Evolutionary conservation across 1,284 basidiomycete species (phyloP).

Genomic region (Microstroma glucosiphilum): DNA sequence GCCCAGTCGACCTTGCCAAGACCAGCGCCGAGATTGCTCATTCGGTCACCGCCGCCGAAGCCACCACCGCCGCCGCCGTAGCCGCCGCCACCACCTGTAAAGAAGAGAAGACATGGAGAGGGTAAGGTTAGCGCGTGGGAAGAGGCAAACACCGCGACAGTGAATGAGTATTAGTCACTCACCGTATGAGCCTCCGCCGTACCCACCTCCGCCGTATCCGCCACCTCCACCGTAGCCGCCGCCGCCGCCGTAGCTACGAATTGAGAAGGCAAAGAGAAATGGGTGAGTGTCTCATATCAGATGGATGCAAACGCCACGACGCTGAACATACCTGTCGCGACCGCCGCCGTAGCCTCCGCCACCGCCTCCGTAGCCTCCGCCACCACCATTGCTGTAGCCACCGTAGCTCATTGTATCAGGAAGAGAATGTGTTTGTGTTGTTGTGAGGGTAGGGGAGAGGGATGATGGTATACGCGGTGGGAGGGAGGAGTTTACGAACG

Average conservation of each 20-base stretch:
- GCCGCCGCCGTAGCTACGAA: conserved; percentile 17
- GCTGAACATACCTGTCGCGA: background rate
- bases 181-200: no score
- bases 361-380: background rate
- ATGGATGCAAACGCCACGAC: background rate
- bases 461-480: no score
- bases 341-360: background rate
- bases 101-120: conserved; percentile 53
- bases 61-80: conserved; percentile 26
- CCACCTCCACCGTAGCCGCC: conserved; percentile 22
- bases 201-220: conserved; percentile 14
- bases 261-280: background rate
- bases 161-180: no score
- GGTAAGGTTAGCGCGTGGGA: background rate
- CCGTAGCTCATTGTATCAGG: conserved; percentile 16
- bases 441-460: no score
- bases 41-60: conserved; percentile 62
- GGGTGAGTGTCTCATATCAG: background rate
- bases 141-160: background rate
- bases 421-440: background rate
- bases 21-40: conserved; percentile 75
- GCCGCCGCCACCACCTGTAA: conserved; percentile 19
- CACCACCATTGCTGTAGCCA: conserved; percentile 7
- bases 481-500: no score
- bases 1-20: conserved; percentile 82